These are phyloP conservation scores for Apiotrichum gamsii DNA, from an alignment of 1,284 basidiomycete genomes.

Conservation along the genomic window DNA sequence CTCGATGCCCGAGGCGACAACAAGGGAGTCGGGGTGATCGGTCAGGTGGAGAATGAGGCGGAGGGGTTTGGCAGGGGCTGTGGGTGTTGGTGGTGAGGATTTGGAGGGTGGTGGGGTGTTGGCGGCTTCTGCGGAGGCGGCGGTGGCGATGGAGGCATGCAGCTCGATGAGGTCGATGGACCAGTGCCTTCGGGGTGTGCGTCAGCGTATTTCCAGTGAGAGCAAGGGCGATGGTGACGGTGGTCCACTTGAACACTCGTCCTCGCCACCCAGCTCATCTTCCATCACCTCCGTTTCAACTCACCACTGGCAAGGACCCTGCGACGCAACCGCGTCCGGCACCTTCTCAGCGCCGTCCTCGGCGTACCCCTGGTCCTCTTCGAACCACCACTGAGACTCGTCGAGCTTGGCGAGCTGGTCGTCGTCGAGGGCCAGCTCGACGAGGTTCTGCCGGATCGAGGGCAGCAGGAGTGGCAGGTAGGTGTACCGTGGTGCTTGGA, in stretches of 20 bases:
- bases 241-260: too few species aligned
- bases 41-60: slow-evolving; percentile 75
- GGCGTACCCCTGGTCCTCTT: slow-evolving; percentile 52
- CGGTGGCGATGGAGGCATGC: slow-evolving; percentile 48
- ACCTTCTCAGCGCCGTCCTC: too few species aligned
- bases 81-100: slow-evolving; percentile 13
- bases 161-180: slow-evolving; percentile 87
- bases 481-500: slow-evolving; percentile 71
- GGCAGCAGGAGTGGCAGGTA: slow-evolving; percentile 86
- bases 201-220: too few species aligned
- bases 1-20: slow-evolving; percentile 69
- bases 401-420: slow-evolving; percentile 54
- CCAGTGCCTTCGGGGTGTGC: slow-evolving; percentile 94
- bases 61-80: slow-evolving; percentile 54
- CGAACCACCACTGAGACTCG: slow-evolving; percentile 92
- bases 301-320: slow-evolving; percentile 61
- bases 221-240: too few species aligned
- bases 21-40: slow-evolving; percentile 67
- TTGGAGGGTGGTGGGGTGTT: slow-evolving; percentile 4
- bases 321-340: slow-evolving; percentile 48
- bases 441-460: slow-evolving; percentile 74
- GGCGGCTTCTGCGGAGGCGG: slow-evolving; percentile 10
- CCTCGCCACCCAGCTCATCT: too few species aligned
- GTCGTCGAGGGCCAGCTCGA: slow-evolving; percentile 84
- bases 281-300: slow-evolving; percentile 32